Percentiles rank a stretch among this genome's conserved stretches.
Evolutionary conservation across 202 grass and related monocot genomes (phyloP).

Genomic region (Carex arenaria): DNA sequence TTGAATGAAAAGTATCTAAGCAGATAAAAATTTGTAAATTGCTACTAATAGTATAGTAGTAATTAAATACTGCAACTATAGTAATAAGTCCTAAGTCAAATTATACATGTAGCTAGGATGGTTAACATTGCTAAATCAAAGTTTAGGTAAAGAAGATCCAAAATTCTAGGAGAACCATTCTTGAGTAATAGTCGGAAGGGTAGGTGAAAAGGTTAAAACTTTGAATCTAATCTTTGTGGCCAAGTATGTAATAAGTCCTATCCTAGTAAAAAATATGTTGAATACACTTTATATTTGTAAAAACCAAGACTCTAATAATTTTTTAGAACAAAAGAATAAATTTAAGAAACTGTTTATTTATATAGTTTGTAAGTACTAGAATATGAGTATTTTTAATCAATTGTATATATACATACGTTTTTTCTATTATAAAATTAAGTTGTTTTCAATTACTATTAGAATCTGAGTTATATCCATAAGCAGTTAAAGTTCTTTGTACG

Average conservation of each 20-base stretch:
- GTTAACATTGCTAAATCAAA: neutral
- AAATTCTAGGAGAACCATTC: neutral
- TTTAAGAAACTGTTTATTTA: no score
- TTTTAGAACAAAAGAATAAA: no score
- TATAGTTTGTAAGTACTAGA: no score
- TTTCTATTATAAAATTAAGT: neutral
- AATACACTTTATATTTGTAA: neutral
- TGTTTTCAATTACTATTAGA: neutral
- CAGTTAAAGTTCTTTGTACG: no score
- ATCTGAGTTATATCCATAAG: no score
- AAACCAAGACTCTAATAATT: neutral
- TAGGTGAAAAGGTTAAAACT: constrained; percentile 8
- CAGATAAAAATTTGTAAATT: no score
- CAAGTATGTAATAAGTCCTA: neutral
- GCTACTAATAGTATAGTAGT: no score
- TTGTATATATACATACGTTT: neutral
- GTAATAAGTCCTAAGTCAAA: neutral
- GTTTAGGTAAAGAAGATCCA: neutral
- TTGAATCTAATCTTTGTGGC: neutral
- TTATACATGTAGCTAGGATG: no score
- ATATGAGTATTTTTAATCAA: neutral
- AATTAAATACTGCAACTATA: no score
- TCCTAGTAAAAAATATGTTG: neutral
- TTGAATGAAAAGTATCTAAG: no score
- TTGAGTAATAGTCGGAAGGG: neutral